Base-by-base conservation (phyloP, 441 rosid species). In the Euphorbia celastroides region DNA sequence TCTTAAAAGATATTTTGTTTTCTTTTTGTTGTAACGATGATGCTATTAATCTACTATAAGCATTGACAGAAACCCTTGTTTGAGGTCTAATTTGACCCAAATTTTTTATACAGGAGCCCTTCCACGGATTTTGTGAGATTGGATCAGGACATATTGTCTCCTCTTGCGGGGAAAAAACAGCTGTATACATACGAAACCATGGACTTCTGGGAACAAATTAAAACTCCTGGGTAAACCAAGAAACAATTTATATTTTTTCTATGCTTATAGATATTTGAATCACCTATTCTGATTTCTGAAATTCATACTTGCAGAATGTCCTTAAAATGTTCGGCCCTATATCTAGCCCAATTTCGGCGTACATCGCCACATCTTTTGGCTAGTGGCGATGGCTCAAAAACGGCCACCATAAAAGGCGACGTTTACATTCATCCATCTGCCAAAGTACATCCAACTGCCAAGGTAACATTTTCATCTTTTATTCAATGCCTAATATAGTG, bases 131-230 rank as follows among this genome's bases (percentile, higher is more conserved):
- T 83, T 81, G 88, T 93, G 57, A 81, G 98, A 78, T 75, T 93
- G 77, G 98, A 93, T 81, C 98, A 93, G 78, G 98, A 89, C 70
- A 90, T 93, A 67, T 78, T 90, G 62, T 82, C 97, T 69, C 98
- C 97, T 75, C 87, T 93, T 66, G 91, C 97, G 5, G 98, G 98
- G 61, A 88, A 93, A 84, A 93, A 87, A 69, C 87, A 78, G 73
- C 75, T 93, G 3, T 93, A 87, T 70, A 84, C 90, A 44, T 89
- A 90, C 25, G 93, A 88, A 73, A 90, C 98, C 34, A 78, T 72
- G 88, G 92, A 88, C 71, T 90, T 88, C 77, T 93, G 97, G 97
- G 98, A 93, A 81, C 98, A 93, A 80, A 88, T 93, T 42, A 93
- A 93, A 75, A 84, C 97, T 74, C 96, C 98, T 4, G 93, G 98